Evolutionary conservation across 805 yeast genomes (phyloP), one percentile per base, ranked within the genome.

Genomic region (Saccharomycopsis javanensis): DNA sequence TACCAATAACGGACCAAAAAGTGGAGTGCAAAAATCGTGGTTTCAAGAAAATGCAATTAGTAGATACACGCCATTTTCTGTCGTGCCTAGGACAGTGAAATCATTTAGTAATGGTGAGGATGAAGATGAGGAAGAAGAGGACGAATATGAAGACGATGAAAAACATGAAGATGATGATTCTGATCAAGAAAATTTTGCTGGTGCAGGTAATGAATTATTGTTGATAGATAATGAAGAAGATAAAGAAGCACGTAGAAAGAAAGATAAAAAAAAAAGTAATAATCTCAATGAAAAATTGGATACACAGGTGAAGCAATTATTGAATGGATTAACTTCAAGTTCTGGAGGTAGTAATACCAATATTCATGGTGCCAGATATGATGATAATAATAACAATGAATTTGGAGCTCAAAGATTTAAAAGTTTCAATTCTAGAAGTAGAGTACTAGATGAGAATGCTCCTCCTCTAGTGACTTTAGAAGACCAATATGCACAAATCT

Each of bases 391-490:
- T 7, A 42, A 5, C 10, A 57, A 28, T 31, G 55, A 55, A 18
- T 57, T 57, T 51, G 60, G 60, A 3, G 55, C 60, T 8, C 55
- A 60, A 37, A 57, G 55, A 33, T 60, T 60, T 42, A 53, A 54
- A 18, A 55, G 58, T 10, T 57, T 55, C 34, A 53, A 51, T 18
- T 16, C 48, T 5, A n/a, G 28, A 20, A 30, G 53, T 18, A n/a
- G 38, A 30, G 33, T 53, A 11, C 38, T 57, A 38, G 62, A 60
- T 50, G 42, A 25, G 13, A 57, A 60, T 30, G 60, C 61, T 2
- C 62, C 62, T 5, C 62, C 62, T 7, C 38, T 37, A 18, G 23
- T 55, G 34, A 38, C 61, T 4, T 25, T 60, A 27, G 34, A 38
- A 4, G 62, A 57, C 15, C 25, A 54, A n/a, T 30, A 51, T 16